Evolutionary conservation across 495 filamentous ascomycete genomes (phyloP), one percentile per base, ranked within the genome.

Genomic region (Pyronema domesticum): DNA sequence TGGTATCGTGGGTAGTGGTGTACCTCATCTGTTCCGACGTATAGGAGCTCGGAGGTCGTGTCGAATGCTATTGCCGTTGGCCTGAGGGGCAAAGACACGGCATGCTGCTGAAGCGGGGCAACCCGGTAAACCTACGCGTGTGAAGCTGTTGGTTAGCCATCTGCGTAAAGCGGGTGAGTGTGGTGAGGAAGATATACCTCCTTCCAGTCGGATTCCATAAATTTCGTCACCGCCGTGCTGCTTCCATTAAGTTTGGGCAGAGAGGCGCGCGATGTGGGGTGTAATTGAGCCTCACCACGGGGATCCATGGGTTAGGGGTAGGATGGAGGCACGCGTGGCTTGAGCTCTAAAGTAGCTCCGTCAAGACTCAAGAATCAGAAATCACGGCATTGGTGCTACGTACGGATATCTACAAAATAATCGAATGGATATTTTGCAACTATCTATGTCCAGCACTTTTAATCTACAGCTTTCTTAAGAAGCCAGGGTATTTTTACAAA

Each of bases 1-100:
- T 50, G 7, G 15, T 48, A 55, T n/a, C 37, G 34, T 15, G 49
- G 53, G 36, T 49, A 7, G 10, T 18, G 6, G 14, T 2, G 70
- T 70, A 93, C 88, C 73, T 79, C 83, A 71, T 88, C 83, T 68
- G 87, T 89, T 10, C 91, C 91, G 8, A 79, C 76, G 91, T 93
- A 98, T 57, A 96, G 67, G 34, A 96, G 76, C 67, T 96, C 91
- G 65, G 89, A 80, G 43, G 76, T 73, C 55, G 80, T 81, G 65
- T 99, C 91, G 64, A 96, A 96, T 18, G 85, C 82, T 57, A 94
- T 17, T 42, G 47, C 47, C 47, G 47, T 50, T 11, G 36, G 15
- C 15, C 37, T n/a, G 54, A 42, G 56, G 53, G 43, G 58, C 56
- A 47, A 37, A 48, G 46, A 56, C 54, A 13, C 61, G 46, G 19